Base-by-base conservation (phyloP, 768 basidiomycete species). In the Pisolithus tinctorius region DNA sequence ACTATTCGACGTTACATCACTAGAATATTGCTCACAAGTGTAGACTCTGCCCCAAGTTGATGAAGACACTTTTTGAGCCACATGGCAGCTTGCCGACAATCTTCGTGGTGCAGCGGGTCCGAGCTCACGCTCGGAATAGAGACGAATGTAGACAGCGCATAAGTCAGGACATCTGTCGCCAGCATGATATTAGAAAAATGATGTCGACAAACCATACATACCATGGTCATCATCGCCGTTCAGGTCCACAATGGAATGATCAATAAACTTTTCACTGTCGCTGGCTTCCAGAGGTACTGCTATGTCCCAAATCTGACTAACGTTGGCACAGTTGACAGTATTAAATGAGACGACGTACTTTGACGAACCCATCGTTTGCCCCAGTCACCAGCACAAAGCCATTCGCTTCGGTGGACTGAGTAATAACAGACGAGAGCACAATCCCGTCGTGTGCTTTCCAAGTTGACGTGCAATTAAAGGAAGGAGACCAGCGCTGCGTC, bases 31-130 rank as follows among this genome's bases (percentile, higher is more conserved):
- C 80, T 63, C 49, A 92, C 88, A 42, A 98, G 71, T 8, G 76
- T 72, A 0, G 93, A 80, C 36, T 85, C 78, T 3, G 93, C 94
- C 14, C 96, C 96, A 17, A 98, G 78, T 65, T 95, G 90, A 1
- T 76, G 77, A 14, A 99, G 71, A 59, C 90, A 90, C 58, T 91
- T 93, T 62, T 87, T 86, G 50, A 98, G 69, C 84, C 93, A 93
- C 41, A 94, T 85, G 5, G 93, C 93, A 1, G 92, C 89, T 63
- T 98, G 95, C 48, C 93, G 79, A 63, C 96, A 99, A 63, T 94
- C 86, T 65, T 92, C 91, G 50, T 81, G 76, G 62, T 88, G 81
- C 1, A 69, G 62, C 1, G 80, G 75, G 50, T 75, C 74, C 45
- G 77, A 81, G 60, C 90, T 93, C 46, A 99, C 79, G 42, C 93